Percentiles rank a stretch among this genome's conserved stretches.
These are phyloP conservation scores for Crithidia sp. DNA, from an alignment of 208 protist genomes.

Conservation along the genomic window DNA sequence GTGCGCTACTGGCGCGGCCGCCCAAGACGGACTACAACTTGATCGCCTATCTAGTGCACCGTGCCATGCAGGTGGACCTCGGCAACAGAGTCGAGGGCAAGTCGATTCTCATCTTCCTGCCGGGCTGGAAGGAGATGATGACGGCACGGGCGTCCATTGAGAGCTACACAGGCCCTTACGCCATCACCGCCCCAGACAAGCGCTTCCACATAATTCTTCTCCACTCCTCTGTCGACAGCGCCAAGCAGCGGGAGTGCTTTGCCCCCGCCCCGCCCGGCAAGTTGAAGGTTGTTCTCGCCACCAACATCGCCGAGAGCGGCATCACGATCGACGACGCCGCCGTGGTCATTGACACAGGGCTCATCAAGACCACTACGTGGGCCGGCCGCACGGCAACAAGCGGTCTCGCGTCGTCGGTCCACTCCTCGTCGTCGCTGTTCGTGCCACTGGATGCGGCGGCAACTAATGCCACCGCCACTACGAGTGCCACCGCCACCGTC, in stretches of 20 bases:
- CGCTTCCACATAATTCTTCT: slow-evolving; percentile 85
- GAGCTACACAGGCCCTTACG: slow-evolving; percentile 25
- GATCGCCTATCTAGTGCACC: slow-evolving; percentile 72
- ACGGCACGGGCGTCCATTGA: slow-evolving; percentile 69
- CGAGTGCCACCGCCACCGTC: not conserved
- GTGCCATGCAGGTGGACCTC: slow-evolving; percentile 55
- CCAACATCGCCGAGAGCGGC: slow-evolving; percentile 97
- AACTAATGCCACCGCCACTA: not conserved
- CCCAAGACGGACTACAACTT: slow-evolving; percentile 82
- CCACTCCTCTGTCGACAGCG: slow-evolving; percentile 83
- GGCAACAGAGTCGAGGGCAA: slow-evolving; percentile 47
- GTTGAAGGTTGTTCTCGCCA: slow-evolving; percentile 96
- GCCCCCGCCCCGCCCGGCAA: slow-evolving; percentile 65
- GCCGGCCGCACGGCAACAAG: slow-evolving; percentile 10
- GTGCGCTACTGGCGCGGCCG: slow-evolving; percentile 15
- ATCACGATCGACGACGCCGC: slow-evolving; percentile 96
- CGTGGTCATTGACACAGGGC: slow-evolving; percentile 96
- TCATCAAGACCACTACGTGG: slow-evolving; percentile 93
- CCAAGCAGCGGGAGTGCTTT: slow-evolving; percentile 92
- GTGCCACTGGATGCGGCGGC: slow-evolving; percentile 2
- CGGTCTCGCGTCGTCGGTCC: not conserved
- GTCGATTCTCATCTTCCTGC: slow-evolving; percentile 99
- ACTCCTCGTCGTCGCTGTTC: not conserved
- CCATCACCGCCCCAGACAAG: not conserved
- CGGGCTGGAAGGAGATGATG: slow-evolving; percentile 98